A percentile compares a stretch with the other conserved stretches of the same genome.
phyloP scores from a whole-genome alignment of 2,329 filamentous ascomycete genomes.

The Berkeleyomyces rouxiae region DNA sequence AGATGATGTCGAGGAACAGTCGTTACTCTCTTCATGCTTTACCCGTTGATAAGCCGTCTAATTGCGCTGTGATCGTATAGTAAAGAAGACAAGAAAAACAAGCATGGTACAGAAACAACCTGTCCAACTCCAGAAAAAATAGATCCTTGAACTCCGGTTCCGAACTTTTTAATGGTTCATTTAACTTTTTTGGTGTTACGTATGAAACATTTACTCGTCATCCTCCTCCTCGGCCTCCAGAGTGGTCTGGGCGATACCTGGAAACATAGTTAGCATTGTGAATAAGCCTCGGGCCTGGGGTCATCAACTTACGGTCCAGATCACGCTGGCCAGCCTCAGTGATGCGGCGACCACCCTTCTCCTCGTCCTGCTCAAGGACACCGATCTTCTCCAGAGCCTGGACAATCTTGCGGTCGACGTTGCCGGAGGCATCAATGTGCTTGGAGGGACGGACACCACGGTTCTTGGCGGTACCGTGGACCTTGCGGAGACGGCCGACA shows the following conservation, averaged over 20 bases:
- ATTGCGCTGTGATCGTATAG: conserved; percentile 1
- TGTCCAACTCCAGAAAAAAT: conserved; percentile 5
- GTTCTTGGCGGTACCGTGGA: conserved; percentile 95
- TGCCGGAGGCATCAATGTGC: conserved; percentile 90
- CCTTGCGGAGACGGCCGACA: conserved; percentile 93
- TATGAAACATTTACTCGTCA: conserved; percentile 39
- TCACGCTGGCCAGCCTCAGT: conserved; percentile 97
- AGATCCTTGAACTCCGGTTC: conserved; percentile 8
- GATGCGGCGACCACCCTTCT: conserved; percentile 96
- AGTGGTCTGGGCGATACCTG: conserved; percentile 64
- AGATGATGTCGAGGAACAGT: not conserved
- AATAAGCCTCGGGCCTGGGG: no score
- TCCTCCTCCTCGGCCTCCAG: conserved; percentile 55
- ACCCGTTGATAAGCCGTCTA: not conserved
- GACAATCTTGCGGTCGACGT: conserved; percentile 92
- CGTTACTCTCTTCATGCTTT: not conserved
- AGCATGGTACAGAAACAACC: conserved; percentile 2
- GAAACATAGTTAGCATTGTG: conserved; percentile 10
- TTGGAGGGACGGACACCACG: conserved; percentile 78
- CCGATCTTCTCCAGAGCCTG: conserved; percentile 99
- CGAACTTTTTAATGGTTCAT: conserved; percentile 7
- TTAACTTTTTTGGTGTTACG: conserved; percentile 11
- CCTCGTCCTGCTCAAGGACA: conserved; percentile 92
- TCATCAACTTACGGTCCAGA: conserved; percentile 56
- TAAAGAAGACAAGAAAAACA: conserved; percentile 1